Percentiles rank a stretch among this genome's conserved stretches.
Evolutionary conservation across 1,284 basidiomycete genomes (phyloP).

Genomic region (Singerocomus inundabilis): DNA sequence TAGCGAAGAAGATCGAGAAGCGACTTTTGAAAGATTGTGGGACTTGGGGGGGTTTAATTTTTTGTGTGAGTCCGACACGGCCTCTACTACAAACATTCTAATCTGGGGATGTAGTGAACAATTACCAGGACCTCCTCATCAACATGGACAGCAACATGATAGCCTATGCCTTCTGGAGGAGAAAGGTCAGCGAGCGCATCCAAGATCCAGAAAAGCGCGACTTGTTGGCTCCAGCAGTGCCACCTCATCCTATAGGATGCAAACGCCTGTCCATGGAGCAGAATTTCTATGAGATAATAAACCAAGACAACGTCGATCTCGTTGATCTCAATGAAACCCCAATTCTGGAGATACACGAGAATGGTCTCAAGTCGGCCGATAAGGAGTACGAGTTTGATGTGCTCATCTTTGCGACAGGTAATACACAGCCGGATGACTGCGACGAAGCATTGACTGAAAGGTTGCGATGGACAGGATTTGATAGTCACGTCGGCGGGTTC

Average conservation of each 20-base stretch:
- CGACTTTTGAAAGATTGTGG: slow-evolving; percentile 16
- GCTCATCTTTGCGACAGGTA: slow-evolving; percentile 15
- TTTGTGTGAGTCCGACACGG: background rate
- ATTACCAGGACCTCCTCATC: slow-evolving; percentile 3
- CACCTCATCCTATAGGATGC: slow-evolving; percentile 5
- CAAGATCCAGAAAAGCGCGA: slow-evolving; percentile 14
- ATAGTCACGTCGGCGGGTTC: slow-evolving; percentile 5
- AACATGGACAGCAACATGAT: slow-evolving; percentile 3
- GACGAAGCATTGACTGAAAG: background rate
- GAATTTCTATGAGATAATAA: slow-evolving; percentile 12
- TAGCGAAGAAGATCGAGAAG: slow-evolving; percentile 11
- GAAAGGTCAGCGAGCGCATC: no score
- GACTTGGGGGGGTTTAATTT: slow-evolving; percentile 9
- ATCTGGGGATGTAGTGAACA: background rate
- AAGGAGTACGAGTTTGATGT: slow-evolving; percentile 16
- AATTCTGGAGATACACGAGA: slow-evolving; percentile 11
- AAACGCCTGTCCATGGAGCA: slow-evolving; percentile 12
- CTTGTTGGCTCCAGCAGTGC: slow-evolving; percentile 11
- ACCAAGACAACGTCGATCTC: slow-evolving; percentile 20
- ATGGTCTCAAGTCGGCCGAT: slow-evolving; percentile 6
- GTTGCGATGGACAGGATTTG: slow-evolving; percentile 6
- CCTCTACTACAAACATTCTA: background rate
- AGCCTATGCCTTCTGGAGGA: slow-evolving; percentile 17
- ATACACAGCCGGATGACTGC: background rate
- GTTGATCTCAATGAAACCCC: slow-evolving; percentile 9